Evolutionary conservation across 345 rosid species (phyloP).

Genomic region (Kernera saxatilis): DNA sequence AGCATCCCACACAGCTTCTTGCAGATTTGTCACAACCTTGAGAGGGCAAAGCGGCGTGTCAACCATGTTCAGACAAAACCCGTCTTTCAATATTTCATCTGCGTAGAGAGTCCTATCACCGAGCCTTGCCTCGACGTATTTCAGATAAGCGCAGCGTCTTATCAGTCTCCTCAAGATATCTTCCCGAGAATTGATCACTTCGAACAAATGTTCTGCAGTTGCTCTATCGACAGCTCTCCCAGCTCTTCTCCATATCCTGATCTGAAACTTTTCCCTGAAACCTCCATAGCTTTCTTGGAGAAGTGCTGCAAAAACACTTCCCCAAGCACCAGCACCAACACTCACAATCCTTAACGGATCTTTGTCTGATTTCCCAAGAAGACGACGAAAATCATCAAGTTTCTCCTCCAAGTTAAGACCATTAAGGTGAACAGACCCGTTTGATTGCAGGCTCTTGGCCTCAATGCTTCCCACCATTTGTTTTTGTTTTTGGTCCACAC

Average conservation of each 20-base stretch:
- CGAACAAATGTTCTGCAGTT: slow-evolving; percentile 90
- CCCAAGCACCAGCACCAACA: slow-evolving; percentile 98
- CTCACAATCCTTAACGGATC: slow-evolving; percentile 88
- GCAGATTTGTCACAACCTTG: slow-evolving; percentile 91
- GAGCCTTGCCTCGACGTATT: slow-evolving; percentile 91
- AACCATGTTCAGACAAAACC: slow-evolving; percentile 94
- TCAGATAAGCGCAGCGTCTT: slow-evolving; percentile 88
- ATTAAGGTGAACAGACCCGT: slow-evolving; percentile 45
- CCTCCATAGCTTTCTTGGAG: slow-evolving; percentile 84
- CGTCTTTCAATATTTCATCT: slow-evolving; percentile 93
- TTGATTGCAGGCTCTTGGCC: slow-evolving; percentile 28
- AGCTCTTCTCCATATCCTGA: slow-evolving; percentile 93
- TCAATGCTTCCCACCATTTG: slow-evolving; percentile 47
- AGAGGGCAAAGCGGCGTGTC: slow-evolving; percentile 90
- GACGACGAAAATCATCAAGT: slow-evolving; percentile 68
- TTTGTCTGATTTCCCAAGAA: slow-evolving; percentile 68
- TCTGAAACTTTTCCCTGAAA: slow-evolving; percentile 76
- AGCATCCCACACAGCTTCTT: slow-evolving; percentile 99
- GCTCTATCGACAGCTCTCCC: slow-evolving; percentile 65
- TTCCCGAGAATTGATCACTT: slow-evolving; percentile 93
- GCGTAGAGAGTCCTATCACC: slow-evolving; percentile 85
- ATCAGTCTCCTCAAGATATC: slow-evolving; percentile 90
- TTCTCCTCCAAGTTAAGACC: slow-evolving; percentile 61
- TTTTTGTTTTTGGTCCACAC: background rate
- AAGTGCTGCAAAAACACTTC: slow-evolving; percentile 87